Evolutionary conservation across 805 yeast genomes (phyloP), one percentile per base, ranked within the genome.

Genomic region (Ogataea paradorogensis): DNA sequence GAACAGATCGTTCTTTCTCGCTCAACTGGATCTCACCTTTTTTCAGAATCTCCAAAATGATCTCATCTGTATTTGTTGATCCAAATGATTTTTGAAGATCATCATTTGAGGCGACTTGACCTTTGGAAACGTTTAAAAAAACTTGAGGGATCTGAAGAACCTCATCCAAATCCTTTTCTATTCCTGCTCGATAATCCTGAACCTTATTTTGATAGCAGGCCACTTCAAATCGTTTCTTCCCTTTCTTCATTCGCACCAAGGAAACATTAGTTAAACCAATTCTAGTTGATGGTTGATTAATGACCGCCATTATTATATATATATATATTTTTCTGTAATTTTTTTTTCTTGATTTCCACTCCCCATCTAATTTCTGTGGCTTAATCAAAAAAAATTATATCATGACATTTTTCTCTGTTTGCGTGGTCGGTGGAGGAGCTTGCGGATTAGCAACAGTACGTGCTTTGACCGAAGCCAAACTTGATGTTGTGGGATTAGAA

Each of bases 171-270:
- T 93, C 96, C 51, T 87, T 91, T 57, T 93, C 99, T 59, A 86
- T 80, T 43, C 84, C 85, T 46, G 77, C 74, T 52, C 97, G 73
- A 79, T 89, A 93, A 61, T 93, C 99, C 61, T 91, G 98, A 5
- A 93, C 96, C 58, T 93, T 93, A 56, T 93, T 93, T 57, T 87
- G 96, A 61, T 93, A 93, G 58, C 99, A 93, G 0, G 98, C 98
- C 31, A 93, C 76, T 63, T 93, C 99, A 53, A 89, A 93, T 49
- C 96, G 70, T 62, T 87, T 86, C 59, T 87, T 88, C 29, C 90
- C 96, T 60, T 87, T 89, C 54, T 84, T 85, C 79, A 93, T 80
- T 33, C 93, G 74, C 32, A 93, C 97, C 42, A 91, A 70, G 21
- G 98, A 89, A 23, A 93, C 98, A 62, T 93, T 93, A 36, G 99